A percentile compares a stretch with the other conserved stretches of the same genome.
phyloP scores from a whole-genome alignment of 768 basidiomycete species.

The Mycena filopes region DNA sequence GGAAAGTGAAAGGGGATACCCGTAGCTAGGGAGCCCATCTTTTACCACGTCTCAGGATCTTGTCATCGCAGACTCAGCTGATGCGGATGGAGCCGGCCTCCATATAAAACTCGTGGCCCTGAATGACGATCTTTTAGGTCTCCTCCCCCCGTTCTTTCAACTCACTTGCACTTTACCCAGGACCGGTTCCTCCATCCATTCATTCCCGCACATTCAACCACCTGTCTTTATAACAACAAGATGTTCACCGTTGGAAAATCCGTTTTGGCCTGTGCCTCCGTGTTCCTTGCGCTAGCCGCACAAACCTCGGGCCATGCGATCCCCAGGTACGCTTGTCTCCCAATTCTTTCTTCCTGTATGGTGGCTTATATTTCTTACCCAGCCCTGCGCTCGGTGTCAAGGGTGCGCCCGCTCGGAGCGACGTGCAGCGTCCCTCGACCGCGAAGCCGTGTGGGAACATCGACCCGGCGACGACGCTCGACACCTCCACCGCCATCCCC shows the following conservation, averaged over 20 bases:
- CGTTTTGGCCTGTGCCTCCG: slow-evolving; percentile 24
- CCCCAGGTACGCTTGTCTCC: slow-evolving; percentile 12
- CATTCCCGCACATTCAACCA: slow-evolving; percentile 12
- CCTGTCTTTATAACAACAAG: slow-evolving; percentile 14
- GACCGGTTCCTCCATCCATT: slow-evolving; percentile 33
- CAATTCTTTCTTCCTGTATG: not conserved
- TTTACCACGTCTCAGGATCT: slow-evolving; percentile 22
- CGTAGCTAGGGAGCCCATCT: slow-evolving; percentile 23
- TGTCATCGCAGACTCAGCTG: slow-evolving; percentile 25
- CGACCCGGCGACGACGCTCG: slow-evolving; percentile 30
- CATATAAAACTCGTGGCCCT: not conserved
- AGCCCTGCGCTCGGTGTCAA: slow-evolving; percentile 31
- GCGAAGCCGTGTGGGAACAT: slow-evolving; percentile 32
- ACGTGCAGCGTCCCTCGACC: slow-evolving; percentile 35
- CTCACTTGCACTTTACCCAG: slow-evolving; percentile 20
- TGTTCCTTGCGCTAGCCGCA: slow-evolving; percentile 29
- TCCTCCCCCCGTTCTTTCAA: slow-evolving; percentile 20
- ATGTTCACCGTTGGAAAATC: slow-evolving; percentile 34
- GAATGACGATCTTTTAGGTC: not conserved
- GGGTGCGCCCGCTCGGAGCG: slow-evolving; percentile 28
- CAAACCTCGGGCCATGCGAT: slow-evolving; percentile 29
- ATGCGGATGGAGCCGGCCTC: not conserved
- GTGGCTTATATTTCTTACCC: not conserved
- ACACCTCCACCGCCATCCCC: slow-evolving; percentile 34
- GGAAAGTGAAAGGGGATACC: slow-evolving; percentile 10